Percentiles rank a stretch among this genome's conserved stretches.
Evolutionary conservation across 2,329 filamentous ascomycete species (phyloP).

Genomic region (Ceratocystis huliohia): DNA sequence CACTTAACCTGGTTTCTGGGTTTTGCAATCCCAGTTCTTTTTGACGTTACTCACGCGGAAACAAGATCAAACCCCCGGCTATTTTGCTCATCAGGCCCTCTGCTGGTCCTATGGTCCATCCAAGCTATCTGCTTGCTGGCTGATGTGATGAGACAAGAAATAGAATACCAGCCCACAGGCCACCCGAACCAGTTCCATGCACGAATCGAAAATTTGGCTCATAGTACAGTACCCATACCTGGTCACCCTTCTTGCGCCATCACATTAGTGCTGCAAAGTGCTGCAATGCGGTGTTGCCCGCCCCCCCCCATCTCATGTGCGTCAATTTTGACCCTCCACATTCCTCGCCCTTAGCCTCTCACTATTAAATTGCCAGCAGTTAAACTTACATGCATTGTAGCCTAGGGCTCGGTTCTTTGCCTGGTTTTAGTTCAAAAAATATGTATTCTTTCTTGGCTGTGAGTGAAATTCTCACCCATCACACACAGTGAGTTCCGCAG

Average conservation of each 20-base stretch:
- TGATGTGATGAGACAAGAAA: not conserved
- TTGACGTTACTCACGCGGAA: constrained; percentile 1
- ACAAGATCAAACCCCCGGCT: not conserved
- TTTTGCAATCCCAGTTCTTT: not conserved
- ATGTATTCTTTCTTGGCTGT: not conserved
- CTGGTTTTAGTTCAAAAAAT: not conserved
- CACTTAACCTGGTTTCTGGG: constrained; percentile 8
- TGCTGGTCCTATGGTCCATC: not conserved
- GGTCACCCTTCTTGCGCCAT: not conserved
- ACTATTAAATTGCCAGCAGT: not conserved
- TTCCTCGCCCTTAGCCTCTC: not conserved
- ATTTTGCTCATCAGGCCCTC: not conserved
- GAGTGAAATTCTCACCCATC: not conserved
- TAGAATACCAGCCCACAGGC: not conserved
- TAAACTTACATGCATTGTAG: not conserved
- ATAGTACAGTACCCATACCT: not conserved
- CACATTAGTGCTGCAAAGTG: no score
- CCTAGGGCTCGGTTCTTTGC: not conserved
- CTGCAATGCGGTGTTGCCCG: not conserved
- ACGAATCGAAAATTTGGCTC: not conserved
- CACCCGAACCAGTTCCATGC: not conserved
- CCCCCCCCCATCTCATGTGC: not conserved
- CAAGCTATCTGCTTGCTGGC: not conserved
- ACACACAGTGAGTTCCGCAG: not conserved
- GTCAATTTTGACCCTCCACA: not conserved